These are phyloP conservation scores for Scleroderma bovista DNA, from an alignment of 768 basidiomycete genomes.

Conservation along the genomic window DNA sequence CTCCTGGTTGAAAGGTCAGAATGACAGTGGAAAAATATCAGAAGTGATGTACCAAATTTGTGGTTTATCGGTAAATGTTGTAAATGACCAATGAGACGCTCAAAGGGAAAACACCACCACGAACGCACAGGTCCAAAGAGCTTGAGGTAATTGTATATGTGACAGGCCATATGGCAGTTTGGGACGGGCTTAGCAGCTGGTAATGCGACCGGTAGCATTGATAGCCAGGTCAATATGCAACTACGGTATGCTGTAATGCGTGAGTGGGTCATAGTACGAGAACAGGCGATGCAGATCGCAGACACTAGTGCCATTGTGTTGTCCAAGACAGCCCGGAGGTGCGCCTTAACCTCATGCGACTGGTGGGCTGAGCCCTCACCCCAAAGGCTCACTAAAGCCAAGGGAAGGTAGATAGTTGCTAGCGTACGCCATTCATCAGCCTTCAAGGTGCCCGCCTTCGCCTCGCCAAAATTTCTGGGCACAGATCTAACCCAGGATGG, in stretches of 20 bases:
- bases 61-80: constrained; percentile 20
- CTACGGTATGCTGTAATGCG: constrained; percentile 8
- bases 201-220: constrained; percentile 11
- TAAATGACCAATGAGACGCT: constrained; percentile 18
- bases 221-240: constrained; percentile 15
- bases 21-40: no score
- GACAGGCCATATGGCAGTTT: constrained; percentile 30
- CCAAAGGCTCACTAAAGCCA: constrained; percentile 31
- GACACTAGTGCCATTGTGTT: constrained; percentile 28
- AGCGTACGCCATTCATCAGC: constrained; percentile 33
- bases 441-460: constrained; percentile 29
- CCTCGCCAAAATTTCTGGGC: constrained; percentile 19
- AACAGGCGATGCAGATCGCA: constrained; percentile 19
- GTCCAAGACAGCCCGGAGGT: constrained; percentile 9
- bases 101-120: constrained; percentile 25
- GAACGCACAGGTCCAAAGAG: constrained; percentile 35
- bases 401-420: constrained; percentile 27
- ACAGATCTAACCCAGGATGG: constrained; percentile 11
- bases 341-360: not conserved
- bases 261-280: constrained; percentile 2
- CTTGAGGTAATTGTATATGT: constrained; percentile 27
- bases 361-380: constrained; percentile 4
- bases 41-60: no score
- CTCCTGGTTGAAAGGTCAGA: not conserved
- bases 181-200: constrained; percentile 11